Percentiles rank a stretch among this genome's conserved stretches.
Conservation (phyloP, 768 basidiomycete genomes). For the Tylopilus felleus region DNA sequence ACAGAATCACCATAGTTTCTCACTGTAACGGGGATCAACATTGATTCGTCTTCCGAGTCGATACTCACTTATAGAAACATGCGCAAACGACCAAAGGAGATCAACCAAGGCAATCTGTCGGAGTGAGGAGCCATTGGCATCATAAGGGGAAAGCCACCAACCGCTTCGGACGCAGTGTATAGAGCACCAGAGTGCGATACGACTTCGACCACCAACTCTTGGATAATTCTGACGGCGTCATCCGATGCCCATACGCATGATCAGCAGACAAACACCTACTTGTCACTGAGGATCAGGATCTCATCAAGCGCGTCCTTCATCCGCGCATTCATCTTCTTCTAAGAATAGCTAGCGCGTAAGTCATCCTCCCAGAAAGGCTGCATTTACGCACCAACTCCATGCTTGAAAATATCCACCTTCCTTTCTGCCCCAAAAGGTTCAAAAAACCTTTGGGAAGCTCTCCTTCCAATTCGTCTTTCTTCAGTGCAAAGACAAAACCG, state of each 20-base stretch:
- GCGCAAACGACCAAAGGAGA: conserved; percentile 86
- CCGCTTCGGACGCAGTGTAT: conserved; percentile 90
- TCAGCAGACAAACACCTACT: conserved; percentile 39
- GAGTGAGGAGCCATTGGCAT: not conserved
- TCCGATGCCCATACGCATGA: not conserved
- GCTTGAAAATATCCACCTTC: conserved; percentile 72
- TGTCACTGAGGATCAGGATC: conserved; percentile 79
- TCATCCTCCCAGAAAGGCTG: not conserved
- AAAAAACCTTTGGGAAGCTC: conserved; percentile 68
- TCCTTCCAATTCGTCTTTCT: conserved; percentile 51
- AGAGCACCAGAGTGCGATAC: conserved; percentile 71
- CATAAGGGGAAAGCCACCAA: conserved; percentile 24
- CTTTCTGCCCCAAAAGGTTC: conserved; percentile 62
- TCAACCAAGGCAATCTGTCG: conserved; percentile 80
- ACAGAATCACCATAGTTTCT: conserved; percentile 43
- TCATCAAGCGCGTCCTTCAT: conserved; percentile 94
- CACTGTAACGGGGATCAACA: conserved; percentile 30
- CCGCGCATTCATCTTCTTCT: conserved; percentile 87
- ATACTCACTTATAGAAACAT: conserved; percentile 70
- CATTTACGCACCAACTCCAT: conserved; percentile 66
- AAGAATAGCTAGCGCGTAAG: not conserved
- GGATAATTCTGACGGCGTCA: conserved; percentile 58
- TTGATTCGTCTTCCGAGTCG: not conserved
- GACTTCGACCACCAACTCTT: conserved; percentile 70
- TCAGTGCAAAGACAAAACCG: conserved; percentile 71